Evolutionary conservation across 495 filamentous ascomycete genomes (phyloP).

Genomic region (Lasiosphaeria miniovina): DNA sequence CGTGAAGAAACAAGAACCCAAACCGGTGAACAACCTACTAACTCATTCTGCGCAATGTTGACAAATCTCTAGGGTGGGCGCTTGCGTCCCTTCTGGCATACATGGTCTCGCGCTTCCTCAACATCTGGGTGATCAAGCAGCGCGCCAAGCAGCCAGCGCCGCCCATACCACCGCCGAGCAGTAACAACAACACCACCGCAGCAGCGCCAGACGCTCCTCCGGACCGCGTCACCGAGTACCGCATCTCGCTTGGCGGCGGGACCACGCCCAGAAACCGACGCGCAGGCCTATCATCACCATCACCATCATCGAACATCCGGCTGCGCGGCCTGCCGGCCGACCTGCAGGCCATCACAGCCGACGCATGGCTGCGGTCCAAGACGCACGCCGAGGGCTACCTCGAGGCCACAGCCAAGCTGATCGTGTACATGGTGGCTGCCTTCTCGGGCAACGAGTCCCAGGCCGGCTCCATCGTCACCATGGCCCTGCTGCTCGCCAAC

Average conservation of each 20-base stretch:
- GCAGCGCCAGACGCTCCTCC: not conserved
- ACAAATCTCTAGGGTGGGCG: conserved; percentile 41
- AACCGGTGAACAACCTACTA: not conserved
- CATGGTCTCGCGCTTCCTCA: conserved; percentile 52
- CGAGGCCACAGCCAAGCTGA: conserved; percentile 46
- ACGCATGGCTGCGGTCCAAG: conserved; percentile 53
- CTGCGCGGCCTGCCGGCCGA: conserved; percentile 53
- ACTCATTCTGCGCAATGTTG: not conserved
- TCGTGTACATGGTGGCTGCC: conserved; percentile 53
- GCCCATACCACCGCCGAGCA: conserved; percentile 8
- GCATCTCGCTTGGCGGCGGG: not conserved
- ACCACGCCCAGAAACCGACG: conserved; percentile 2
- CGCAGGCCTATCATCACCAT: conserved; percentile 33
- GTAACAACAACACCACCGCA: not conserved
- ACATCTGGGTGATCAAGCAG: conserved; percentile 53
- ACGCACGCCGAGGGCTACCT: conserved; percentile 47
- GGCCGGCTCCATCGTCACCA: conserved; percentile 46
- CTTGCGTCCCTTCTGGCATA: conserved; percentile 42
- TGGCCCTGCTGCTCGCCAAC: conserved; percentile 47
- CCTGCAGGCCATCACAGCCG: conserved; percentile 55
- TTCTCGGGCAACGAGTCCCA: conserved; percentile 50
- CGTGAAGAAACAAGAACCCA: not conserved
- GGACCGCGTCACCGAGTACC: too few species aligned
- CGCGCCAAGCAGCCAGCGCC: conserved; percentile 28
- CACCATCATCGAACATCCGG: conserved; percentile 37